Evolutionary conservation across 2,329 filamentous ascomycete species (phyloP).

Genomic region (Colletotrichum simmondsii): DNA sequence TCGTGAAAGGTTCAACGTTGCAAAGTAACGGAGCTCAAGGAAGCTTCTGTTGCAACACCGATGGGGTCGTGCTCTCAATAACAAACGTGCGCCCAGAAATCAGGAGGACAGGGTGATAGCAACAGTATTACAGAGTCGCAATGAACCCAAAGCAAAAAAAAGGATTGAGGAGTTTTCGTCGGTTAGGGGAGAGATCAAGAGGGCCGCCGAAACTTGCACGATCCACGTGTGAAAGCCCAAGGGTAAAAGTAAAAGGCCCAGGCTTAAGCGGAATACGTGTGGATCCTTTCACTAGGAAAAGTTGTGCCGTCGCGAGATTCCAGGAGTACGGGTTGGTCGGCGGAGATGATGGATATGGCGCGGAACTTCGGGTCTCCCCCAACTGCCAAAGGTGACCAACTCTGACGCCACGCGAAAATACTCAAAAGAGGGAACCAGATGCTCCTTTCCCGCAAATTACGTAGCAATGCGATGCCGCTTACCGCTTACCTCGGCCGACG

Average conservation of each 20-base stretch:
- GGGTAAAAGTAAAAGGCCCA: not conserved
- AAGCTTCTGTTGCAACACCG: not conserved
- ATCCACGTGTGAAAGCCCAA: conserved; percentile 4
- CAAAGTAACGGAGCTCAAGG: not conserved
- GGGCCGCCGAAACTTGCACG: not conserved
- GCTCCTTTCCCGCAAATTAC: conserved; percentile 4
- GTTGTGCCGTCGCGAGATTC: conserved; percentile 25
- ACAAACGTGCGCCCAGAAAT: not conserved
- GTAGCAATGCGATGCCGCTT: not conserved
- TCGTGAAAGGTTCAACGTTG: conserved; percentile 14
- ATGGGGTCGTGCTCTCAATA: not conserved
- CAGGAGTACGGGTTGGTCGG: conserved; percentile 12
- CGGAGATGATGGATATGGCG: conserved; percentile 14
- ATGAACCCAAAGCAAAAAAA: not conserved
- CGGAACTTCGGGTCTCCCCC: not conserved
- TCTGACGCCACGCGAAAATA: conserved; percentile 1
- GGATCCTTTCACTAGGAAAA: not conserved
- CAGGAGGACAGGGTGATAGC: not conserved
- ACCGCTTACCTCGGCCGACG: not conserved
- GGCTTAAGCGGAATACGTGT: not conserved
- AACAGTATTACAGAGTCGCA: not conserved
- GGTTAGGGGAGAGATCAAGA: not conserved
- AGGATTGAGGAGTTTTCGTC: not conserved
- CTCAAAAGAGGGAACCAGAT: not conserved
- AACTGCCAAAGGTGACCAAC: not conserved